These are phyloP conservation scores for Saccharomycopsis babjevae DNA, from an alignment of 805 yeast species.

Conservation along the genomic window DNA sequence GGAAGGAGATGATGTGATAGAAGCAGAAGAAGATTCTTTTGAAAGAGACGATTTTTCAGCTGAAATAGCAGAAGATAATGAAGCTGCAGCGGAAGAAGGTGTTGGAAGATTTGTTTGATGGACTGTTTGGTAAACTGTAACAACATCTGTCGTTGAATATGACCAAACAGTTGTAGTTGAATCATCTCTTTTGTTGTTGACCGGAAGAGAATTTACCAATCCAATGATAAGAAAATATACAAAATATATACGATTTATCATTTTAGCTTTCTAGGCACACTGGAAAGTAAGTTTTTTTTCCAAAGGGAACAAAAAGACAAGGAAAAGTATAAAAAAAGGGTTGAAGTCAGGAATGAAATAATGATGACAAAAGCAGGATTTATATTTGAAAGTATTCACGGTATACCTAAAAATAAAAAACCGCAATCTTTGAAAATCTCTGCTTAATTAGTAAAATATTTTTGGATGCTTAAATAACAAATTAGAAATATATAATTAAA, in stretches of 20 bases:
- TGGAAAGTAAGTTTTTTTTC: background rate
- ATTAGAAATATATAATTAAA: too few species aligned
- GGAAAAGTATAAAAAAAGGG: background rate
- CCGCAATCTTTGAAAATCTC: too few species aligned
- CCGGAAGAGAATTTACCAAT: background rate
- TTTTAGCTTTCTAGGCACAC: background rate
- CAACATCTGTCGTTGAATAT: constrained; percentile 6
- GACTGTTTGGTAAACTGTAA: constrained; percentile 9
- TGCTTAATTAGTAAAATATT: too few species aligned
- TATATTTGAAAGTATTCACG: background rate
- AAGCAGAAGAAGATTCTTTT: constrained; percentile 3
- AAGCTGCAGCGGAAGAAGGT: constrained; percentile 10
- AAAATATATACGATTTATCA: background rate
- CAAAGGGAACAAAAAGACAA: background rate
- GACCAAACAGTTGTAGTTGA: constrained; percentile 2
- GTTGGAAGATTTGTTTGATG: constrained; percentile 7
- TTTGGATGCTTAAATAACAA: too few species aligned
- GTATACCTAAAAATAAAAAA: too few species aligned
- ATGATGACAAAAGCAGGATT: background rate
- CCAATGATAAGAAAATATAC: background rate
- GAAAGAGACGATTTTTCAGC: constrained; percentile 1
- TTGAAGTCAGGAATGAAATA: too few species aligned
- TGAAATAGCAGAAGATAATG: constrained; percentile 13
- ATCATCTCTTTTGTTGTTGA: background rate
- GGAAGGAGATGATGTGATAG: constrained; percentile 2